Evolutionary conservation across 306 rosid genomes (phyloP), one percentile per base, ranked within the genome.

Genomic region (Castanea sativa): DNA sequence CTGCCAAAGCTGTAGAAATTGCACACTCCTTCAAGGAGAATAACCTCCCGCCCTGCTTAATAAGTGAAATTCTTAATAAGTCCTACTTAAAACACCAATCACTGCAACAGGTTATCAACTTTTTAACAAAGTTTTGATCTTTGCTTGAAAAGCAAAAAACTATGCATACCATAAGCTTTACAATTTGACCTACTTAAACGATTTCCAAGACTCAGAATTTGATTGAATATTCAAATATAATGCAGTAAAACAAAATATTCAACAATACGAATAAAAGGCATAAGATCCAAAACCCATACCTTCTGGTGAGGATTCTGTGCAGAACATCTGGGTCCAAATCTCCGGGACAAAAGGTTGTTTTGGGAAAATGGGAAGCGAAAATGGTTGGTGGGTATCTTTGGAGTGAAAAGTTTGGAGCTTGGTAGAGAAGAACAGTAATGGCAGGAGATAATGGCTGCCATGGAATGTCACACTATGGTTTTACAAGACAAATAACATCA

Each of bases 11-110:
- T 58, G 89, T 56, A 52, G 99, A 91, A 80, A 95, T 83, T 3
- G 93, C 92, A 72, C 94, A 81, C 3, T 92, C 86, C 91, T 91
- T 92, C 71, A 95, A 60, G 77, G 92, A 89, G 81, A 92, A 83
- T 35, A 88, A 27, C 77, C 56, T 83, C 82, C 77, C 89, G 72
- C 85, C 81, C 97, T 95, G 92, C 79, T 10, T 75, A 84, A 87
- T 67, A 77, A 81, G 41, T 32, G 38, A 75, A 70, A 83, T 9
- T 32, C 49, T 25, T 15, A 60, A 71, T 52, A 61, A 57, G 52
- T 23, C 18, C 30, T 1, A 18, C 10, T 35, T 3, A 49, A 49
- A 67, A 19, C 49, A 67, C 52, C 72, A 67, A 67, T 67, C 25
- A 18, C 18, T 19, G n/a, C 51, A 9, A 67, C 27, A n/a, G 5